phyloP scores from a whole-genome alignment of 345 rosid genomes.

The Hibiscus tridactylites region DNA sequence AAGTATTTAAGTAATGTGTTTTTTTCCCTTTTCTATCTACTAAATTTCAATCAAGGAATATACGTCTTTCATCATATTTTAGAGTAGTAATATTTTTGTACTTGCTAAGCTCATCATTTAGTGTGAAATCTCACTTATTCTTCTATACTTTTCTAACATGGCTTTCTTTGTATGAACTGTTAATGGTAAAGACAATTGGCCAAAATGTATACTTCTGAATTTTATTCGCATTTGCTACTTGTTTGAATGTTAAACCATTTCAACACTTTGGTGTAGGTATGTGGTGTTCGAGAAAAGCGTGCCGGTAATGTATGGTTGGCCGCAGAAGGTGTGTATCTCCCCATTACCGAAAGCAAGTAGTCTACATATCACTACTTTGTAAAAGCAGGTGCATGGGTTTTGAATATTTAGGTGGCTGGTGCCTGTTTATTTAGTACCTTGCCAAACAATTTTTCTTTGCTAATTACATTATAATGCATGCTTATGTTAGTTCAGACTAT shows the following conservation, averaged over 20 bases:
- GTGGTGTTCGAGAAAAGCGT: slow-evolving; percentile 76
- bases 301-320: slow-evolving; percentile 86
- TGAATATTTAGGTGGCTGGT: slow-evolving; percentile 26
- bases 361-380: slow-evolving; percentile 1
- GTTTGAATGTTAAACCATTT: not conserved
- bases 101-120: not conserved
- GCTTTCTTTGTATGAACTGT: not conserved
- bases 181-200: not conserved
- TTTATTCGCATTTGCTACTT: not conserved
- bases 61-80: not conserved
- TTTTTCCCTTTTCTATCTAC: not conserved
- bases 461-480: not conserved
- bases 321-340: slow-evolving; percentile 95
- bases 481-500: slow-evolving; percentile 8
- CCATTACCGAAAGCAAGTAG: slow-evolving; percentile 54
- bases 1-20: not conserved
- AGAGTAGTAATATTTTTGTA: not conserved
- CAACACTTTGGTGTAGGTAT: slow-evolving; percentile 42
- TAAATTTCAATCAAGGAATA: not conserved
- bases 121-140: not conserved
- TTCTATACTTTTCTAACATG: not conserved
- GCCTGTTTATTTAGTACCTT: slow-evolving; percentile 16
- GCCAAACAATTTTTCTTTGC: not conserved
- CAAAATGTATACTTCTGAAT: not conserved
- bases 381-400: slow-evolving; percentile 33